Evolutionary conservation across 1,284 basidiomycete species (phyloP), one percentile per base, ranked within the genome.

Genomic region (Malassezia nana): DNA sequence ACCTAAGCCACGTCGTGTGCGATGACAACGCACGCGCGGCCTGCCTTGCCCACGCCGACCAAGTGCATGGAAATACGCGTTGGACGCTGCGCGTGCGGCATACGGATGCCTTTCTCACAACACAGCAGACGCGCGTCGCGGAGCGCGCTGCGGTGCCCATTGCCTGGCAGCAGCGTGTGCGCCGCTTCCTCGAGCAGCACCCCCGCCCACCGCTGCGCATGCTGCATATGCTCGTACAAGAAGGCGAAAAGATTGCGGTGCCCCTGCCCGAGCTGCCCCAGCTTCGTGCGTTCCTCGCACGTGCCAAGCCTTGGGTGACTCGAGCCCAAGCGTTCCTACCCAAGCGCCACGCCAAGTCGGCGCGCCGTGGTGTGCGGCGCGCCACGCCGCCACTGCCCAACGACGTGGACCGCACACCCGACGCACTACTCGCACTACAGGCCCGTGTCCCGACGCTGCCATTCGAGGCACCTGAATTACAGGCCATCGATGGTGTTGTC

Each of bases 241-340:
- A 95, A 72, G 90, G 87, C 18, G 89, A 94, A 63, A 83, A 83
- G 52, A 87, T 92, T 68, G 83, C 82, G 44, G 81, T 83, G 67
- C 78, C 80, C 22, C 79, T 94, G 16, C 79, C 82, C 2, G 87
- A 90, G 71, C 78, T 91, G 43, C 75, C 77, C 18, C 77, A 82
- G 42, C 80, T 95, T 41, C 81, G 83, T 43, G 84, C 82, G 68
- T 89, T 88, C 69, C 85, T 94, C 46, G 79, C 76, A 35, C 80
- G 82, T 55, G 89, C 86, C 22, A 86, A 84, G 63, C 83, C 85
- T 58, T 92, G 89, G 89, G 78, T 90, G 4, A 76, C 70, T n/a
- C 84, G 86, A 47, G 80, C 82, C 8, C 61, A 57, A 25, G 46
- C 61, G 31, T 64, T 68, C 35, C 49, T 70, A 42, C 45, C 61